Base-by-base conservation (phyloP, 371 early-diverging fungal genomes). In the Mortierella sp. region DNA sequence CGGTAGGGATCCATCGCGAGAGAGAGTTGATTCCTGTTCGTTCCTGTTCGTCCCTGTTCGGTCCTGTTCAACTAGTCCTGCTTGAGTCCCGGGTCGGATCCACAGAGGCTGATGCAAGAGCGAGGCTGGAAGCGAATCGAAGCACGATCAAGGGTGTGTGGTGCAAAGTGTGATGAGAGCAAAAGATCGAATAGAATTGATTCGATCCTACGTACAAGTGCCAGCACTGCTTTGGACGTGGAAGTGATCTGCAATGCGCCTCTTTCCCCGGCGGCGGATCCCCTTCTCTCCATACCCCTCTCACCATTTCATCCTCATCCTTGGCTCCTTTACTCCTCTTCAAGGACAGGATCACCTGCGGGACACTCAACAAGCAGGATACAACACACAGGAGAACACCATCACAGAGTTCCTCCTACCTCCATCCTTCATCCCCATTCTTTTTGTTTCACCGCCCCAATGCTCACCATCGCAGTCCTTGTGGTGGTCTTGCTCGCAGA, bases 401-500 rank as follows among this genome's bases (percentile, higher is more conserved):
- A n/a, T n/a, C n/a, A n/a, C n/a, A n/a, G n/a, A n/a, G n/a, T n/a
- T n/a, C n/a, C n/a, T n/a, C n/a, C n/a, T n/a, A n/a, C n/a, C n/a
- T n/a, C n/a, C n/a, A n/a, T n/a, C n/a, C n/a, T n/a, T n/a, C n/a
- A 45, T 37, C 57, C 17, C 49, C 45, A 27, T 24, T 17, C 45
- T 7, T n/a, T 19, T 28, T 19, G 24, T 25, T 24, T 47, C 50
- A 49, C 25, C 10, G 17, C 25, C 44, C 85, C 85, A 86, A 85
- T 83, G 60, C 76, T 87, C 49, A 79, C 85, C 24, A 69, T 85
- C 24, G 73, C 77, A 46, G 80, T 88, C 47, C 81, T 88, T 37
- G 49, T 86, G 61, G 77, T 86, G 51, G 88, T 85, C 43, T 60
- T 86, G 51, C 67, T 83, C 34, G 81, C 88, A 57, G 88, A 88